Evolutionary conservation across 2,329 filamentous ascomycete genomes (phyloP).

Genomic region (Scedosporium boydii): DNA sequence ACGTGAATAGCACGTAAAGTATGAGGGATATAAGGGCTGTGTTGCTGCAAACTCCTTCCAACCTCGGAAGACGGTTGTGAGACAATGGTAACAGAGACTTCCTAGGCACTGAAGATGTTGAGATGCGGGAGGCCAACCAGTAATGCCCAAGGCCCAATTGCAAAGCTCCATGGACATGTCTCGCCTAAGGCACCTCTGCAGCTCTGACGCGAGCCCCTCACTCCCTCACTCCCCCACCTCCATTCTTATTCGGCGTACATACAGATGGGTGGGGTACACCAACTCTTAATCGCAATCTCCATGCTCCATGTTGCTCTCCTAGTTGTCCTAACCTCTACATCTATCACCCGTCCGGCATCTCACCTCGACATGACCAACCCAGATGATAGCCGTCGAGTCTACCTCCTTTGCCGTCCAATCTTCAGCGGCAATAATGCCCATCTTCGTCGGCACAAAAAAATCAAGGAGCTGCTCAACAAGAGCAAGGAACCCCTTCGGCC

Average conservation of each 20-base stretch:
- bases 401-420: conserved; percentile 16
- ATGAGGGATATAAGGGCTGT: too few relatives aligned
- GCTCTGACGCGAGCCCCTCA: background rate
- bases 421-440: conserved; percentile 17
- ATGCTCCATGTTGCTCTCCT: background rate
- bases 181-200: background rate
- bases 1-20: too few relatives aligned
- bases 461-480: conserved; percentile 13
- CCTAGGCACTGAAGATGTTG: background rate
- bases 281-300: too few relatives aligned
- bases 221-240: too few relatives aligned
- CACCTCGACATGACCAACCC: background rate
- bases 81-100: too few relatives aligned
- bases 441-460: conserved; percentile 15
- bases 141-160: background rate
- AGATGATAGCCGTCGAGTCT: conserved; percentile 14
- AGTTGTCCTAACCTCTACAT: background rate
- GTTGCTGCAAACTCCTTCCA: too few relatives aligned
- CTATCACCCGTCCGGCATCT: background rate
- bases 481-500: background rate
- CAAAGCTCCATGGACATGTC: background rate
- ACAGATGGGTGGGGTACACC: too few relatives aligned
- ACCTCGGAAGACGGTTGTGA: too few relatives aligned
- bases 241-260: too few relatives aligned
- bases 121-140: background rate